phyloP scores from a whole-genome alignment of 352 stramenopile genomes.

The Achlya hypogyna region DNA sequence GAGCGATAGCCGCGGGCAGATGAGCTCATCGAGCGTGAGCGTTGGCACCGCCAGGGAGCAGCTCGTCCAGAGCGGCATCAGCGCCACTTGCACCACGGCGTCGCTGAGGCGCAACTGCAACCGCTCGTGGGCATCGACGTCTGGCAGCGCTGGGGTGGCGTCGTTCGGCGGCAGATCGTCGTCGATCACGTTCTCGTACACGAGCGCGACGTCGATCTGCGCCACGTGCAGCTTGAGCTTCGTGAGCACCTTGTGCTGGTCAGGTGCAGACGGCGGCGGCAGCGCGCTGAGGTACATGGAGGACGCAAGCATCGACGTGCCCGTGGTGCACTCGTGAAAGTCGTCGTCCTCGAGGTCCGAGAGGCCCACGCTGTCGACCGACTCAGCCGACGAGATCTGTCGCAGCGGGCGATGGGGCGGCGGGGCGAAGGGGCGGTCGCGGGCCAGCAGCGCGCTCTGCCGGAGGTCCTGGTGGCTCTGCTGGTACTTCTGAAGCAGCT shows the following conservation, averaged over 20 bases:
- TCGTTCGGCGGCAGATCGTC: slow-evolving; percentile 30
- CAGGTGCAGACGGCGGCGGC: slow-evolving; percentile 27
- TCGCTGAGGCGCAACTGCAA: background rate
- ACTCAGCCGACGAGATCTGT: slow-evolving; percentile 60
- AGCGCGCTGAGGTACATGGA: slow-evolving; percentile 79
- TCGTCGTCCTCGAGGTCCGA: slow-evolving; percentile 80
- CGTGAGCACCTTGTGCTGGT: slow-evolving; percentile 39
- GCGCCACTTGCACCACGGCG: background rate
- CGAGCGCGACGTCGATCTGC: slow-evolving; percentile 54
- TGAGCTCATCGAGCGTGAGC: slow-evolving; percentile 62
- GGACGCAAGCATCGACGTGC: slow-evolving; percentile 50
- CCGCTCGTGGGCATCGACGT: background rate
- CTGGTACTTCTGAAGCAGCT: slow-evolving; percentile 69
- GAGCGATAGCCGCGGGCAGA: slow-evolving; percentile 64
- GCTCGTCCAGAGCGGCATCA: background rate
- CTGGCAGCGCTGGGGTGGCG: background rate
- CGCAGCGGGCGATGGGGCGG: slow-evolving; percentile 22
- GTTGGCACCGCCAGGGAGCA: slow-evolving; percentile 23
- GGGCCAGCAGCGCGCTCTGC: background rate
- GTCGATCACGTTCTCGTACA: slow-evolving; percentile 66
- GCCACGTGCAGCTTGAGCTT: slow-evolving; percentile 72
- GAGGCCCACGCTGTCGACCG: slow-evolving; percentile 67
- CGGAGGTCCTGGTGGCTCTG: slow-evolving; percentile 61
- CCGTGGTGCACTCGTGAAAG: slow-evolving; percentile 67
- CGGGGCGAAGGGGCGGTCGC: background rate